A percentile compares a stretch with the other conserved stretches of the same genome.
phyloP scores from a whole-genome alignment of 108 stramenopile species.

The Skeletonema tropicum region DNA sequence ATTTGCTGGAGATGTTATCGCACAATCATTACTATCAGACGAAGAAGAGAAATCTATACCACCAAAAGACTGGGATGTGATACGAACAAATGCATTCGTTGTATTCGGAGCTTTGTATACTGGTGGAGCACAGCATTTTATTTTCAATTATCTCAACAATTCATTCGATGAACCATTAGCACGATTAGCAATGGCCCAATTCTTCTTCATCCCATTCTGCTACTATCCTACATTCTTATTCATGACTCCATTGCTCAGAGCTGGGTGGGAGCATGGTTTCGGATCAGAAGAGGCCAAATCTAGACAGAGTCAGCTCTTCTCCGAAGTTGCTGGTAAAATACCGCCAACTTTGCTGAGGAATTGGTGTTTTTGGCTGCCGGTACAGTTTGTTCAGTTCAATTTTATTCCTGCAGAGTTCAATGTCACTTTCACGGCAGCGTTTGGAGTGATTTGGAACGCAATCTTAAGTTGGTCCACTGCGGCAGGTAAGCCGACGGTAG shows the following conservation, averaged over 20 bases:
- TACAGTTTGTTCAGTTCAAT: slow-evolving; percentile 22
- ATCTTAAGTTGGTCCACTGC: slow-evolving; percentile 10
- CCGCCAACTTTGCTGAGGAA: slow-evolving; percentile 3
- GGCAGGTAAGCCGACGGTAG: not conserved
- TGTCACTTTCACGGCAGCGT: slow-evolving; percentile 8
- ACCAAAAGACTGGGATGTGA: slow-evolving; percentile 11
- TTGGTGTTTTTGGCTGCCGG: slow-evolving; percentile 19
- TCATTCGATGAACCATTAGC: slow-evolving; percentile 5
- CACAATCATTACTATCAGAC: slow-evolving; percentile 5
- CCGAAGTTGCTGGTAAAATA: not conserved
- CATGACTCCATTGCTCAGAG: slow-evolving; percentile 5
- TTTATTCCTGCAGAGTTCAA: slow-evolving; percentile 14
- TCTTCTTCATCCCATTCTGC: slow-evolving; percentile 18
- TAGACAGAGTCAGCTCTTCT: slow-evolving; percentile 10
- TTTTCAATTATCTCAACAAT: slow-evolving; percentile 12
- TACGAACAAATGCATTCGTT: slow-evolving; percentile 13
- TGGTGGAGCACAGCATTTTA: slow-evolving; percentile 12
- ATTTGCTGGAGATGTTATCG: slow-evolving; percentile 11
- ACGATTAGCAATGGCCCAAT: slow-evolving; percentile 4
- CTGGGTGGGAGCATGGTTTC: slow-evolving; percentile 12
- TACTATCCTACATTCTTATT: slow-evolving; percentile 27
- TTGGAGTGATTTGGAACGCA: slow-evolving; percentile 23
- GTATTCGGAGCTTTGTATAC: slow-evolving; percentile 21
- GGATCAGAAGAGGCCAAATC: slow-evolving; percentile 7
- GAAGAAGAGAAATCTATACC: slow-evolving; percentile 4